Evolutionary conservation across 2,329 filamentous ascomycete species (phyloP).

Genomic region (Rhinocladiella mackenziei): DNA sequence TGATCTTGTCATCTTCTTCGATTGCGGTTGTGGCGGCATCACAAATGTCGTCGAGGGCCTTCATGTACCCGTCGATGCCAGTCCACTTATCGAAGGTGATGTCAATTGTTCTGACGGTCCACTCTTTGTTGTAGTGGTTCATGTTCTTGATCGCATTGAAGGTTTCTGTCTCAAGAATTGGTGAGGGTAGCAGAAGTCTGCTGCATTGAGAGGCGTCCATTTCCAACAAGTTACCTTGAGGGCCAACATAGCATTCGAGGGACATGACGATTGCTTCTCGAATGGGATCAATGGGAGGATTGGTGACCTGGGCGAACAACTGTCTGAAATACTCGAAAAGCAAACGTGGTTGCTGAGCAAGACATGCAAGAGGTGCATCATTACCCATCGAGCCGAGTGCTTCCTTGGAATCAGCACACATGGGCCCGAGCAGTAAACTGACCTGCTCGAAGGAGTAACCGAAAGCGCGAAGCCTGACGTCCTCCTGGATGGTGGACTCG

Average conservation of each 20-base stretch:
- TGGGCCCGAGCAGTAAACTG: slow-evolving; percentile 82
- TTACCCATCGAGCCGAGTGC: slow-evolving; percentile 97
- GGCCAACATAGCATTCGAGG: slow-evolving; percentile 90
- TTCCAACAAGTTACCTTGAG: slow-evolving; percentile 89
- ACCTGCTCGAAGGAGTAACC: slow-evolving; percentile 96
- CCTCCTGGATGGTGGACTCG: slow-evolving; percentile 70
- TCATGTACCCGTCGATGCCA: slow-evolving; percentile 77
- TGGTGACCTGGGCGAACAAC: slow-evolving; percentile 95
- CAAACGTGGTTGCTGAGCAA: slow-evolving; percentile 82
- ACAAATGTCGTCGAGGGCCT: slow-evolving; percentile 84
- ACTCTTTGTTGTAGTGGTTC: slow-evolving; percentile 65
- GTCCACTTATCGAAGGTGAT: slow-evolving; percentile 87
- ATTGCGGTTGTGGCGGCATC: slow-evolving; percentile 79
- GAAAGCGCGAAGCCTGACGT: slow-evolving; percentile 77
- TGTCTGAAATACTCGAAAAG: slow-evolving; percentile 97
- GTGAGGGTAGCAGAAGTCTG: slow-evolving; percentile 79
- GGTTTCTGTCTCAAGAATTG: slow-evolving; percentile 82
- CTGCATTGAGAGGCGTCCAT: slow-evolving; percentile 89
- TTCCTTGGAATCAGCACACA: slow-evolving; percentile 97
- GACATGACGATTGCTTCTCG: slow-evolving; percentile 98
- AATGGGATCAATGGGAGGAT: slow-evolving; percentile 95
- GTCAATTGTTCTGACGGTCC: slow-evolving; percentile 87
- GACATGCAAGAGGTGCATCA: slow-evolving; percentile 84
- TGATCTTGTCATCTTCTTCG: slow-evolving; percentile 74
- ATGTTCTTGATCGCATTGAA: slow-evolving; percentile 85